Percentiles rank a stretch among this genome's conserved stretches.
Conservation (phyloP, 805 yeast genomes). For the Komagataella kurtzmanii region DNA sequence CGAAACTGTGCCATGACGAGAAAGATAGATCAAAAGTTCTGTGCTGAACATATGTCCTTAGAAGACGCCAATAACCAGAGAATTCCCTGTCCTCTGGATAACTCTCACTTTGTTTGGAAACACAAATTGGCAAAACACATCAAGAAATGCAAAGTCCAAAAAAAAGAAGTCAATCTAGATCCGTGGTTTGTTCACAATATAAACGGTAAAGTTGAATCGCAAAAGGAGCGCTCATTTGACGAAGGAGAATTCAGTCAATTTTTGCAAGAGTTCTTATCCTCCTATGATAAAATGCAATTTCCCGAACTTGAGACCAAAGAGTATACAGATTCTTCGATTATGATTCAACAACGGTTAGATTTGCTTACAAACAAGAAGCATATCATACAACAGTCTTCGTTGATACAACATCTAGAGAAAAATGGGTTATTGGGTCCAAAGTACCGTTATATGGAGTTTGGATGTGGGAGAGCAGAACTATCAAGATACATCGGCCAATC, state of each 20-base stretch:
- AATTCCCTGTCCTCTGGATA: conserved; percentile 67
- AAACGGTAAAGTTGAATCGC: conserved; percentile 21
- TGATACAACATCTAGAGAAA: conserved; percentile 52
- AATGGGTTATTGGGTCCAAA: conserved; percentile 21
- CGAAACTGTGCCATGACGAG: conserved; percentile 46
- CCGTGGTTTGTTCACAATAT: conserved; percentile 37
- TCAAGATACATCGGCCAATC: conserved; percentile 43
- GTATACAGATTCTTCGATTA: conserved; percentile 13
- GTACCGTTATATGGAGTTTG: conserved; percentile 56
- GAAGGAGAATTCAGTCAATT: conserved; percentile 11
- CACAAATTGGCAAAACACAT: conserved; percentile 42
- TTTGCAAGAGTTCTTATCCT: conserved; percentile 6
- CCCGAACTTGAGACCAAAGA: conserved; percentile 5
- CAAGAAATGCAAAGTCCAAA: conserved; percentile 41
- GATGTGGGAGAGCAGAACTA: conserved; percentile 84
- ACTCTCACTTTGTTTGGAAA: conserved; percentile 60
- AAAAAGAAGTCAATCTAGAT: conserved; percentile 20
- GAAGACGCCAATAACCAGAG: conserved; percentile 17
- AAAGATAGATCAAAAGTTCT: conserved; percentile 26
- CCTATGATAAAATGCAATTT: conserved; percentile 6
- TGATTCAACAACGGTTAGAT: conserved; percentile 28
- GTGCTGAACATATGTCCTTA: conserved; percentile 40
- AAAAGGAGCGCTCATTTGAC: conserved; percentile 3
- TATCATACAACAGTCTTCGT: conserved; percentile 69
- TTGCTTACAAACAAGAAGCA: conserved; percentile 56